These are phyloP conservation scores for Meyerozyma guilliermondii DNA, from an alignment of 1,139 yeast species.

Conservation along the genomic window DNA sequence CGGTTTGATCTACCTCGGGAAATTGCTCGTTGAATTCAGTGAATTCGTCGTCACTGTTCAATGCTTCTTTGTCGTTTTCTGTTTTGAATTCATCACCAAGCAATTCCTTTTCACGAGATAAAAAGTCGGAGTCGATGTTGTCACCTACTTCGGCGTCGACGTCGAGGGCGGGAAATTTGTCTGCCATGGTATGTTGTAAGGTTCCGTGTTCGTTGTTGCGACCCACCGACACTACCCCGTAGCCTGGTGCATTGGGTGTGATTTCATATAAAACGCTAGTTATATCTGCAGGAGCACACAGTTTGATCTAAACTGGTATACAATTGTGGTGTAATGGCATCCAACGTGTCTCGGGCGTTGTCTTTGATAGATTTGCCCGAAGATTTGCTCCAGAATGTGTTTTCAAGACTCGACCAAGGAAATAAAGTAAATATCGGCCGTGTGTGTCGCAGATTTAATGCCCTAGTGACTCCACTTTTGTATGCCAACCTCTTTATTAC, in stretches of 20 bases:
- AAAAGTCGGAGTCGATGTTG: conserved; percentile 52
- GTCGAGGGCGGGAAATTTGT: conserved; percentile 82
- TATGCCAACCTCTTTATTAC: conserved; percentile 9
- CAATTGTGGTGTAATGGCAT: not conserved
- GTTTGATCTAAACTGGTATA: too few relatives aligned
- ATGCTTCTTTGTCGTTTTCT: conserved; percentile 55
- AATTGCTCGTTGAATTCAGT: conserved; percentile 63
- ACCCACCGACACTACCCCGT: not conserved
- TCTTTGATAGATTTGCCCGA: not conserved
- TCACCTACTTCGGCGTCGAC: conserved; percentile 31
- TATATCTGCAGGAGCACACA: not conserved
- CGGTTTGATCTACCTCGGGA: conserved; percentile 47
- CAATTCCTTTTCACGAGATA: conserved; percentile 78
- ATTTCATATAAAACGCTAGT: not conserved
- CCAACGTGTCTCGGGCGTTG: not conserved
- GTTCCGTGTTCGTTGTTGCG: conserved; percentile 2
- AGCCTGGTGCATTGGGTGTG: not conserved
- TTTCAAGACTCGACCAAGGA: not conserved
- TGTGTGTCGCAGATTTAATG: not conserved
- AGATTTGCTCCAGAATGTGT: not conserved
- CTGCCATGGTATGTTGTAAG: conserved; percentile 51
- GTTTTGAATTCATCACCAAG: conserved; percentile 80
- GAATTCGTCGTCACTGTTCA: conserved; percentile 55
- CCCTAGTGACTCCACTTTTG: conserved; percentile 1
- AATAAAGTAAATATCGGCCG: not conserved